Percentiles rank a stretch among this genome's conserved stretches.
These are phyloP conservation scores for Hortiboletus flavorubellus DNA, from an alignment of 768 basidiomycete genomes.

Conservation along the genomic window DNA sequence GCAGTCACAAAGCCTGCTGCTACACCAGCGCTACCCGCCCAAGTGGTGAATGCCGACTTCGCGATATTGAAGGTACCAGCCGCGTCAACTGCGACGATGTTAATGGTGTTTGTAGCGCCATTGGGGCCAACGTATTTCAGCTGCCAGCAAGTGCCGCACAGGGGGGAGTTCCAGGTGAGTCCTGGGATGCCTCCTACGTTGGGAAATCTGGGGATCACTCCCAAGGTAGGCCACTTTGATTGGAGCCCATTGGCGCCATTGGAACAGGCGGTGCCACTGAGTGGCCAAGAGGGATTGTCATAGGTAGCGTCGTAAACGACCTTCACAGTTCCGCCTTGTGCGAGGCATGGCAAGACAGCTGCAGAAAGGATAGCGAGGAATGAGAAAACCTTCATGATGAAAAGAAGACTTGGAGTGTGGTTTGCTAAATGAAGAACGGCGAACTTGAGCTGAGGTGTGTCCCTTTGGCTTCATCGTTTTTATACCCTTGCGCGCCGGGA, in stretches of 20 bases:
- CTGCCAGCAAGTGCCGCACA: conserved; percentile 60
- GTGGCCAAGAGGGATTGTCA: conserved; percentile 5
- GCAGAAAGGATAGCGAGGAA: not conserved
- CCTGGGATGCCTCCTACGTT: conserved; percentile 29
- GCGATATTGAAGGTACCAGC: not conserved
- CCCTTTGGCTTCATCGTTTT: not conserved
- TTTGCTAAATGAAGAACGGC: not conserved
- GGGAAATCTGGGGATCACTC: conserved; percentile 34
- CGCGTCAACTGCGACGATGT: not conserved
- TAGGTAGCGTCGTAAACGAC: not conserved
- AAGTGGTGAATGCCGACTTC: not conserved
- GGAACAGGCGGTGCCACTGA: conserved; percentile 17
- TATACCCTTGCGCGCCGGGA: not conserved
- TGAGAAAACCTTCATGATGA: not conserved
- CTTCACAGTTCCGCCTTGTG: not conserved
- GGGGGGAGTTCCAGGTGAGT: conserved; percentile 43
- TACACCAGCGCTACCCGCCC: not conserved
- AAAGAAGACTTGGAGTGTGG: not conserved
- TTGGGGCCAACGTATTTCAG: not conserved
- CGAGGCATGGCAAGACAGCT: not conserved
- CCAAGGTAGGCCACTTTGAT: conserved; percentile 33
- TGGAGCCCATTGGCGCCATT: conserved; percentile 25
- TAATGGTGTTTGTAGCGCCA: not conserved
- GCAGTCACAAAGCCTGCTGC: not conserved
- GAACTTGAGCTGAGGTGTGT: not conserved